Percentiles rank a stretch among this genome's conserved stretches.
Evolutionary conservation across 2,329 filamentous ascomycete genomes (phyloP).

Genomic region (Trichoderma pleuroti): DNA sequence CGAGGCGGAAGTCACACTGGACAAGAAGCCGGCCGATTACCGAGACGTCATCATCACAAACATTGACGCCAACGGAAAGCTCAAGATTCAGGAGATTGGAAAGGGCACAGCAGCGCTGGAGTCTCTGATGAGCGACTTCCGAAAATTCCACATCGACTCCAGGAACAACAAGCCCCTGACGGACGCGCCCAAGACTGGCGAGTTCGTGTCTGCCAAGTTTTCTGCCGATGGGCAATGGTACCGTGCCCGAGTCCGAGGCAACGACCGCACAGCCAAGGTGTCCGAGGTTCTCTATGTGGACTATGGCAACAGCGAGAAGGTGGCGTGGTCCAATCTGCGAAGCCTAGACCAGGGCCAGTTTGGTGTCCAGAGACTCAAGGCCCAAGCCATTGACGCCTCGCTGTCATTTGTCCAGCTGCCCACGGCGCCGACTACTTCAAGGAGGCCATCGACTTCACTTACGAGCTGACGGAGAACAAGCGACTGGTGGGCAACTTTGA

Average conservation of each 20-base stretch:
- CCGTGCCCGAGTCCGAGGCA: conserved; percentile 82
- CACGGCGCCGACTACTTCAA: conserved; percentile 75
- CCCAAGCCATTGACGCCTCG: conserved; percentile 82
- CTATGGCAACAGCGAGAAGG: conserved; percentile 89
- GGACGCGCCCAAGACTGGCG: conserved; percentile 81
- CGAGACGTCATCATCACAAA: conserved; percentile 91
- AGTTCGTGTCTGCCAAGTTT: conserved; percentile 89
- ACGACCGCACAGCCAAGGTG: conserved; percentile 84
- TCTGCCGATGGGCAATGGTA: conserved; percentile 91
- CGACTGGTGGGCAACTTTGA: conserved; percentile 90
- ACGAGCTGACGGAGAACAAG: conserved; percentile 68
- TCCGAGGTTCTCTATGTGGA: conserved; percentile 93
- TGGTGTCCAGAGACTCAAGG: conserved; percentile 72
- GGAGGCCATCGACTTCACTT: conserved; percentile 74
- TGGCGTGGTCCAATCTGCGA: conserved; percentile 80
- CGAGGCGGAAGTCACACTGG: conserved; percentile 49
- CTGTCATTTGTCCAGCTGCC: conserved; percentile 90
- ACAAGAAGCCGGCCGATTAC: conserved; percentile 76
- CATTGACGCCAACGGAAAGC: conserved; percentile 73
- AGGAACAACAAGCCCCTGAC: conserved; percentile 72
- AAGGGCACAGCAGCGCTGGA: conserved; percentile 81
- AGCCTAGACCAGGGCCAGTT: conserved; percentile 79
- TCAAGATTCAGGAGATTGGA: conserved; percentile 91
- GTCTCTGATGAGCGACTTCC: conserved; percentile 85
- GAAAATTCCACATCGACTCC: conserved; percentile 81